Conservation (phyloP, 805 yeast genomes). For the Schwanniomyces pseudopolymorphus region DNA sequence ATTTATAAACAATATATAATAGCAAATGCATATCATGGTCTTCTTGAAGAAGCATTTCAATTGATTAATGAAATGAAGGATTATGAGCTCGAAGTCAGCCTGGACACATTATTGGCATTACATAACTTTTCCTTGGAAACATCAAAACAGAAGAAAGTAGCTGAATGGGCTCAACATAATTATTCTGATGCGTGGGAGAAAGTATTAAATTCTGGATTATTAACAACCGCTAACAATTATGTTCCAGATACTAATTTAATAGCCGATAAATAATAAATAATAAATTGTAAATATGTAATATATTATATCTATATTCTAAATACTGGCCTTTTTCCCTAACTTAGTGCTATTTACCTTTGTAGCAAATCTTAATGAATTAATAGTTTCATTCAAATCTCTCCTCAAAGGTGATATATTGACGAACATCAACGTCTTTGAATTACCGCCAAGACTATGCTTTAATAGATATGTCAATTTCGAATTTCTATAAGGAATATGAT, state of each 20-base stretch:
- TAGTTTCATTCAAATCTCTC: slow-evolving; percentile 67
- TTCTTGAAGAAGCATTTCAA: slow-evolving; percentile 54
- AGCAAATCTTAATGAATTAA: slow-evolving; percentile 87
- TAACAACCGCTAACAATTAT: slow-evolving; percentile 27
- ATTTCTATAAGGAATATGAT: slow-evolving; percentile 67
- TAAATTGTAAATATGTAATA: slow-evolving; percentile 6
- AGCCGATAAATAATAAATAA: slow-evolving; percentile 11
- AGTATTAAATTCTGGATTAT: slow-evolving; percentile 20
- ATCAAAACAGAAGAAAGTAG: slow-evolving; percentile 27
- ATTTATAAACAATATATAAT: slow-evolving; percentile 61
- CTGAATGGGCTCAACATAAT: slow-evolving; percentile 31
- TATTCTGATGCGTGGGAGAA: slow-evolving; percentile 29
- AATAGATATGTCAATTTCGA: slow-evolving; percentile 78
- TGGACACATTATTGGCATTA: slow-evolving; percentile 46
- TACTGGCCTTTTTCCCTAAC: slow-evolving; percentile 6
- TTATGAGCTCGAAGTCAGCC: slow-evolving; percentile 44
- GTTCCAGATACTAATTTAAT: slow-evolving; percentile 28
- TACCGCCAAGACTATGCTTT: slow-evolving; percentile 81
- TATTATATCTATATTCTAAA: neutral
- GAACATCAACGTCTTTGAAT: slow-evolving; percentile 89
- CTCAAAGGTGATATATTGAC: slow-evolving; percentile 77
- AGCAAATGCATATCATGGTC: slow-evolving; percentile 69
- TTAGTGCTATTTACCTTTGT: slow-evolving; percentile 69
- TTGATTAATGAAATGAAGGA: slow-evolving; percentile 48
- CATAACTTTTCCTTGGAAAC: slow-evolving; percentile 42